These are phyloP conservation scores for Scenedesmus sp. DNA, from an alignment of 163 green algal genomes.

Conservation along the genomic window DNA sequence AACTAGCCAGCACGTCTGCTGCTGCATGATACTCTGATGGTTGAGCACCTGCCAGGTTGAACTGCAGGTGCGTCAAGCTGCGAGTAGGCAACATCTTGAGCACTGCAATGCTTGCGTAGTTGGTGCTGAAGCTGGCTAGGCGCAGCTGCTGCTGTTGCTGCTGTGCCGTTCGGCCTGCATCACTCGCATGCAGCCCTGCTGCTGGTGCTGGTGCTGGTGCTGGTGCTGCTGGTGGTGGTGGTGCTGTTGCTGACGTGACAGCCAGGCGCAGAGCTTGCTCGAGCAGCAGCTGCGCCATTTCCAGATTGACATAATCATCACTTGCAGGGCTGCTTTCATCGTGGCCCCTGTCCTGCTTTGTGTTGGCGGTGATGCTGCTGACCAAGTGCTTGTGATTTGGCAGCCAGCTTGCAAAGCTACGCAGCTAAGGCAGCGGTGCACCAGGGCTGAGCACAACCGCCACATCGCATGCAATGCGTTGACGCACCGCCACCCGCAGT, in stretches of 20 bases:
- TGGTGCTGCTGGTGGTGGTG: background rate
- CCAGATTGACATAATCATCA: background rate
- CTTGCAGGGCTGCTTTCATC: background rate
- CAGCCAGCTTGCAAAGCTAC: background rate
- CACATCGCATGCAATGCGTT: background rate
- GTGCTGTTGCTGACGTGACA: background rate
- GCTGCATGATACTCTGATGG: background rate
- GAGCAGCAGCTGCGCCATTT: background rate
- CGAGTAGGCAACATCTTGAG: background rate
- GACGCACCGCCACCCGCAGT: background rate
- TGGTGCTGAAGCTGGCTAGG: background rate
- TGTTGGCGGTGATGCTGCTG: background rate
- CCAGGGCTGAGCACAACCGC: background rate
- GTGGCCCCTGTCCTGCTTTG: background rate
- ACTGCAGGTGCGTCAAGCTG: background rate
- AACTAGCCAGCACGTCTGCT: background rate
- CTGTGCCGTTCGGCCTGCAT: background rate
- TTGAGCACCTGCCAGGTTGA: background rate
- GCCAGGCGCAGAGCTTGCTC: background rate
- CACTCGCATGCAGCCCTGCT: background rate
- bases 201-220: background rate
- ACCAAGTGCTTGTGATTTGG: background rate
- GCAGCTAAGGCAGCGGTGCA: background rate
- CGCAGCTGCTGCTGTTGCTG: slow-evolving; percentile 17
- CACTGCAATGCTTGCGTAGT: background rate